phyloP scores from a whole-genome alignment of 768 basidiomycete genomes.

The Russula lepida region DNA sequence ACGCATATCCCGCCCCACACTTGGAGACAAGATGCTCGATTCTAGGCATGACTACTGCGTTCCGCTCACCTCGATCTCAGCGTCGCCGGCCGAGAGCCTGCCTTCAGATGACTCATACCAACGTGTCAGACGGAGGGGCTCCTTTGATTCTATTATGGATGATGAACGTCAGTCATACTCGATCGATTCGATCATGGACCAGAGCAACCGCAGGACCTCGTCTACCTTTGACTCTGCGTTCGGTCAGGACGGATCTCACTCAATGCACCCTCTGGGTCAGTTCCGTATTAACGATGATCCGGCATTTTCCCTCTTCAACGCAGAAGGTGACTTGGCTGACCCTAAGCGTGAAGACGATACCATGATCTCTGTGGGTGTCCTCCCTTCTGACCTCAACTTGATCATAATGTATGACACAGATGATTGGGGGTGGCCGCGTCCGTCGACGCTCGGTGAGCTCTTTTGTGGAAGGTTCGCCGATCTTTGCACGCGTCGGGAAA shows the following conservation, averaged over 20 bases:
- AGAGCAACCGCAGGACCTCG: conserved; percentile 45
- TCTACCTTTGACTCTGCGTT: conserved; percentile 56
- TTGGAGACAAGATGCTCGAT: conserved; percentile 87
- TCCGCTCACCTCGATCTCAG: conserved; percentile 55
- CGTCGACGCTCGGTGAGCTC: conserved; percentile 61
- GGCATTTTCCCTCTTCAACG: conserved; percentile 57
- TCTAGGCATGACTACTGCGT: conserved; percentile 43
- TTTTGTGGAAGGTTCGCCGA: conserved; percentile 57
- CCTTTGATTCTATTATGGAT: conserved; percentile 64
- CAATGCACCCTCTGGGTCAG: conserved; percentile 23
- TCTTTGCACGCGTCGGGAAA: conserved; percentile 54
- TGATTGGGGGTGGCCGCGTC: conserved; percentile 73
- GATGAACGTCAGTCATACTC: conserved; percentile 29
- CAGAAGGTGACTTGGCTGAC: conserved; percentile 35
- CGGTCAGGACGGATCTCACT: conserved; percentile 37
- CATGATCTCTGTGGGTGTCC: conserved; percentile 58
- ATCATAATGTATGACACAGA: conserved; percentile 34
- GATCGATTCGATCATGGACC: conserved; percentile 38
- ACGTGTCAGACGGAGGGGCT: conserved; percentile 31
- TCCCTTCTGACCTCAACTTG: not conserved
- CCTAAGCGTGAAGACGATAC: conserved; percentile 66
- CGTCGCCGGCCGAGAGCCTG: conserved; percentile 48
- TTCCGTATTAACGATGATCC: conserved; percentile 48
- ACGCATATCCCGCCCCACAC: conserved; percentile 57
- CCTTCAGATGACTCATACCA: conserved; percentile 21